Percentiles rank a stretch among this genome's conserved stretches.
These are phyloP conservation scores for Clonostachys byssicola DNA, from an alignment of 2,329 filamentous ascomycete genomes.

Conservation along the genomic window DNA sequence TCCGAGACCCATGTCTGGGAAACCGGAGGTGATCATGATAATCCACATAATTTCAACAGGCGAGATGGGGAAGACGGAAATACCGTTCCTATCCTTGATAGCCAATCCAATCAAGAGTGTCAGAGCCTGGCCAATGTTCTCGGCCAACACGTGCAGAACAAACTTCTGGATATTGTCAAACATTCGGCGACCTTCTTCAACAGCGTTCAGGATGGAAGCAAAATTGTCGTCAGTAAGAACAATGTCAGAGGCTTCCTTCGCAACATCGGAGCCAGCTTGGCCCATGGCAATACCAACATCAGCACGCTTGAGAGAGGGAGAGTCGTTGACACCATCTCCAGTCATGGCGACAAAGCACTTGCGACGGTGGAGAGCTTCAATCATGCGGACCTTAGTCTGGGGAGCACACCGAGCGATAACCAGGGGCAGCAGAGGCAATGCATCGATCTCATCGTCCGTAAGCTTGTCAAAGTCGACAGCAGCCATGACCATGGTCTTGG, in stretches of 20 bases:
- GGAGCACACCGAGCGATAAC: constrained; percentile 66
- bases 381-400: constrained; percentile 67
- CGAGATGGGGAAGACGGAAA: constrained; percentile 68
- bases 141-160: constrained; percentile 60
- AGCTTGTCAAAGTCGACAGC: constrained; percentile 64
- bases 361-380: constrained; percentile 62
- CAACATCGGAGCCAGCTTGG: constrained; percentile 59
- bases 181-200: constrained; percentile 61
- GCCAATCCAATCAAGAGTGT: constrained; percentile 65
- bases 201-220: constrained; percentile 59
- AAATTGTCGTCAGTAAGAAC: constrained; percentile 67
- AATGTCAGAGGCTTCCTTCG: constrained; percentile 59
- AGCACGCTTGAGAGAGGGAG: constrained; percentile 58
- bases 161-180: constrained; percentile 70
- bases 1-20: constrained; percentile 72
- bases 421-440: constrained; percentile 55
- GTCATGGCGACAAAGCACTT: constrained; percentile 62
- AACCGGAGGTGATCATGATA: constrained; percentile 72
- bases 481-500: constrained; percentile 61
- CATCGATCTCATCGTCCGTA: constrained; percentile 58
- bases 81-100: constrained; percentile 59
- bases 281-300: constrained; percentile 70
- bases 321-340: constrained; percentile 66
- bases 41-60: constrained; percentile 77
- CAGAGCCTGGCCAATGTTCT: constrained; percentile 67